Conservation (phyloP, 306 rosid species). For the Gynostemma pentaphyllum region DNA sequence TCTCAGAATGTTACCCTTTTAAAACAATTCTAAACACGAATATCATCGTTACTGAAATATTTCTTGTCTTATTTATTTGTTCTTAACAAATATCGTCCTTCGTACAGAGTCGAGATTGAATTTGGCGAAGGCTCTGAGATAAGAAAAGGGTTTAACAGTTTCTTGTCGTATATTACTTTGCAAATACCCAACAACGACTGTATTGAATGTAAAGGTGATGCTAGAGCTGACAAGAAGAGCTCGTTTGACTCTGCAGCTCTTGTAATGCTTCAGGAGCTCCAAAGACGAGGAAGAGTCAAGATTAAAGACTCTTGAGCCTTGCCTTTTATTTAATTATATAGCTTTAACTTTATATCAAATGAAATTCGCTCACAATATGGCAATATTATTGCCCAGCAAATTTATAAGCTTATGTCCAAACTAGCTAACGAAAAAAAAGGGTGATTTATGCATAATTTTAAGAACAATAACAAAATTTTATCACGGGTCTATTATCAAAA, state of each 20-base stretch:
- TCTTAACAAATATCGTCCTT: neutral
- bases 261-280: conserved; percentile 54
- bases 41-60: neutral
- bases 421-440: too few relatives aligned
- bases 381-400: too few relatives aligned
- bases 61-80: neutral
- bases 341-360: too few relatives aligned
- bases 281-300: conserved; percentile 34
- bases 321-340: too few relatives aligned
- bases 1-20: neutral
- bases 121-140: conserved; percentile 36
- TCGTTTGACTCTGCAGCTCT: conserved; percentile 68
- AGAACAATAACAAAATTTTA: too few relatives aligned
- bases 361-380: too few relatives aligned
- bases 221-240: conserved; percentile 70
- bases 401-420: too few relatives aligned
- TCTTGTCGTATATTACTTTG: conserved; percentile 41
- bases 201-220: conserved; percentile 58
- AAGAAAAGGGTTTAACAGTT: conserved; percentile 44
- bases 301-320: conserved; percentile 24
- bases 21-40: neutral
- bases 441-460: too few relatives aligned
- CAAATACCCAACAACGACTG: conserved; percentile 52
- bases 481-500: too few relatives aligned
- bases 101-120: conserved; percentile 29